phyloP scores from a whole-genome alignment of 2,329 filamentous ascomycete genomes.

The Aspergillus awamori region DNA sequence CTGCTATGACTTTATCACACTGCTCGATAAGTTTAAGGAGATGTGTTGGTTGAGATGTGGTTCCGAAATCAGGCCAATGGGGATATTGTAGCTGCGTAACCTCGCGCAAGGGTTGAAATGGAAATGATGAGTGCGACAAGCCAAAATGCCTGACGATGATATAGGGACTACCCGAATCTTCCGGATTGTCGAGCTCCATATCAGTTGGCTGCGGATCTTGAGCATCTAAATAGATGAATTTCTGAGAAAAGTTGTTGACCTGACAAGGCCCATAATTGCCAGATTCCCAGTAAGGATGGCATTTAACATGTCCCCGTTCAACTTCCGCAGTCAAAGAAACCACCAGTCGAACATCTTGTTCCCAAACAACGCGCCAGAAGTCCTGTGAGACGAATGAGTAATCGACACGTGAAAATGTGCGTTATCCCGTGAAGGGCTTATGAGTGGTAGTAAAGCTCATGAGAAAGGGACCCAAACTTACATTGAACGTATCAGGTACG shows the following conservation, averaged over 20 bases:
- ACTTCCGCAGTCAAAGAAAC: constrained; percentile 96
- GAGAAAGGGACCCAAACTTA: constrained; percentile 52
- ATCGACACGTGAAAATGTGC: background rate
- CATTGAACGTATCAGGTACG: constrained; percentile 86
- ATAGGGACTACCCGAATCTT: constrained; percentile 57
- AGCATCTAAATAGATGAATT: constrained; percentile 73
- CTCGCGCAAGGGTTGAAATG: constrained; percentile 85
- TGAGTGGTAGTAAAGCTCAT: background rate
- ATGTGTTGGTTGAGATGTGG: constrained; percentile 84
- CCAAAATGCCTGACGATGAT: constrained; percentile 87
- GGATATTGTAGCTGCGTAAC: constrained; percentile 94
- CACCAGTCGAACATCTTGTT: constrained; percentile 90
- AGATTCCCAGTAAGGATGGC: constrained; percentile 88
- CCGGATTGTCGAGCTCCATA: constrained; percentile 33
- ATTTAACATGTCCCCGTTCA: constrained; percentile 91
- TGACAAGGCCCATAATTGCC: constrained; percentile 76
- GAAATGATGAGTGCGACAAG: constrained; percentile 72
- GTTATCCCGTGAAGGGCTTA: background rate
- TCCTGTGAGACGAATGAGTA: constrained; percentile 59
- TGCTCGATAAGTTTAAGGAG: constrained; percentile 88
- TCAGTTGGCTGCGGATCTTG: constrained; percentile 52
- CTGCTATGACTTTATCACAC: constrained; percentile 67
- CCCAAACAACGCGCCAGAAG: constrained; percentile 98
- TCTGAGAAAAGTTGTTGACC: constrained; percentile 78
- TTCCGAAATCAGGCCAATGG: constrained; percentile 96